Percentiles rank a stretch among this genome's conserved stretches.
phyloP scores from a whole-genome alignment of 345 rosid genomes.

The Jatropha curcas region DNA sequence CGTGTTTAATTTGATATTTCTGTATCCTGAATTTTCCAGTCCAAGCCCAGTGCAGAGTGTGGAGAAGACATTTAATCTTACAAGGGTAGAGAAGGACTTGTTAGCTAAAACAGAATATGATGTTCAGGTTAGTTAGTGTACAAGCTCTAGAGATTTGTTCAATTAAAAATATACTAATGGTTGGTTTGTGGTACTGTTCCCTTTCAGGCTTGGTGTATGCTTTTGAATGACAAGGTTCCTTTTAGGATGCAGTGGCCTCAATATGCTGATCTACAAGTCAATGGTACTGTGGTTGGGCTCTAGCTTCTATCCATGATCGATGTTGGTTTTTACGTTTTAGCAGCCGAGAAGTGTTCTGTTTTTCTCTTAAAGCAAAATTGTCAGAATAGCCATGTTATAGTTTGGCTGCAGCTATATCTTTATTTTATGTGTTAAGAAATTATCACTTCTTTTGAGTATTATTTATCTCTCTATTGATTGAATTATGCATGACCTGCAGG shows the following conservation, averaged over 20 bases:
- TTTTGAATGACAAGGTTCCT: conserved; percentile 90
- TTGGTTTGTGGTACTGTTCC: conserved; percentile 13
- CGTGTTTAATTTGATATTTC: conserved; percentile 26
- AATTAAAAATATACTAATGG: conserved; percentile 13
- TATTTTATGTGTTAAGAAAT: neutral
- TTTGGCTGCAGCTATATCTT: neutral
- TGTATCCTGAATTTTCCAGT: conserved; percentile 44
- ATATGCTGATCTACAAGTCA: conserved; percentile 81
- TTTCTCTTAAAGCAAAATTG: neutral
- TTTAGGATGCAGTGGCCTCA: conserved; percentile 99
- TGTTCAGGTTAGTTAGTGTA: conserved; percentile 62
- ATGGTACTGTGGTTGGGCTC: conserved; percentile 55
- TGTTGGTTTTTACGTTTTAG: neutral
- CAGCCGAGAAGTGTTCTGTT: neutral
- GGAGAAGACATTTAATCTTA: conserved; percentile 70
- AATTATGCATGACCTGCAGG: conserved; percentile 37
- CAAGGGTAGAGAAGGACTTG: conserved; percentile 71
- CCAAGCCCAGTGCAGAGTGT: conserved; percentile 64
- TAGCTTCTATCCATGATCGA: conserved; percentile 6
- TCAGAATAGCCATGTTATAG: neutral
- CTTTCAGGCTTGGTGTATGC: conserved; percentile 98
- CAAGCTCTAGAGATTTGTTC: conserved; percentile 2
- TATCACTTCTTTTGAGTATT: neutral
- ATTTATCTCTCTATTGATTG: neutral
- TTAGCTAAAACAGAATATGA: conserved; percentile 67